These are phyloP conservation scores for Fulvia fulva DNA, from an alignment of 2,329 filamentous ascomycete genomes.

Conservation along the genomic window DNA sequence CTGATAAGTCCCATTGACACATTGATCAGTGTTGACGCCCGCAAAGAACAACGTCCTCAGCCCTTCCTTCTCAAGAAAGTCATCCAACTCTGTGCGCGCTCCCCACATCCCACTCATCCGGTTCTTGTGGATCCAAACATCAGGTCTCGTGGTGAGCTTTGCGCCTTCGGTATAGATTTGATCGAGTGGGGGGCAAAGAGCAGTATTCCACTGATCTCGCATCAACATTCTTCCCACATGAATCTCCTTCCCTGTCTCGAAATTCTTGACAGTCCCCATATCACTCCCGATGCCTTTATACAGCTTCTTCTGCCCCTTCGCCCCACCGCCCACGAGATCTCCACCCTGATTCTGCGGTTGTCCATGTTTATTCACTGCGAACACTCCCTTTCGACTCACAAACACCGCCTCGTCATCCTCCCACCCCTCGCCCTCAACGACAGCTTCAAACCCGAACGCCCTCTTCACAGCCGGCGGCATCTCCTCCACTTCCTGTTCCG, in stretches of 20 bases:
- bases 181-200: slow-evolving; percentile 47
- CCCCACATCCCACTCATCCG: slow-evolving; percentile 57
- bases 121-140: slow-evolving; percentile 55
- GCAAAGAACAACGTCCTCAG: slow-evolving; percentile 53
- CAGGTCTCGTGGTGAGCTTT: slow-evolving; percentile 31
- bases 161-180: slow-evolving; percentile 34
- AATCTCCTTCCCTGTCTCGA: slow-evolving; percentile 41
- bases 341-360: slow-evolving; percentile 10
- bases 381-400: slow-evolving; percentile 9
- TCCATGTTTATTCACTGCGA: slow-evolving; percentile 27
- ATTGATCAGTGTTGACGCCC: slow-evolving; percentile 61
- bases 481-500: slow-evolving; percentile 45
- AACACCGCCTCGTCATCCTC: slow-evolving; percentile 14
- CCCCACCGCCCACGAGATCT: slow-evolving; percentile 16
- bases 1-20: slow-evolving; percentile 53
- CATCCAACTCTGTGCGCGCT: slow-evolving; percentile 40
- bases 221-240: slow-evolving; percentile 47
- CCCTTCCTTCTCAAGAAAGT: slow-evolving; percentile 39
- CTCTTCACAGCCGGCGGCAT: slow-evolving; percentile 50
- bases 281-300: slow-evolving; percentile 33
- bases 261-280: slow-evolving; percentile 28
- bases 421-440: slow-evolving; percentile 18
- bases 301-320: slow-evolving; percentile 23
- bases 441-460: slow-evolving; percentile 45
- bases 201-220: slow-evolving; percentile 55